Base-by-base conservation (phyloP, 129 eudicot species). In the Chrysanthemum makinoi region DNA sequence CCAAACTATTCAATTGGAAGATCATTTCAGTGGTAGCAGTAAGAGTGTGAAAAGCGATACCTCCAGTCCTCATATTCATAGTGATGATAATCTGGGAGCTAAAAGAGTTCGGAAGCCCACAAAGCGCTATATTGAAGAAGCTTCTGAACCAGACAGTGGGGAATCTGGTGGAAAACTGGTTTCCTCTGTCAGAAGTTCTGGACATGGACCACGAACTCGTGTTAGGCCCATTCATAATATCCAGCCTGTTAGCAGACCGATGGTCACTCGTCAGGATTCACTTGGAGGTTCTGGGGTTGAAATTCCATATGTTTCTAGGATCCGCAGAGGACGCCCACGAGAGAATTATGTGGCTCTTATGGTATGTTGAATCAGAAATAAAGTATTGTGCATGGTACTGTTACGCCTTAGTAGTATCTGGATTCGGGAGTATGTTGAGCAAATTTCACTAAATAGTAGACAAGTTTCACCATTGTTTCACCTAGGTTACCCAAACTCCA, bases 41-140 rank as follows among this genome's bases (percentile, higher is more conserved):
- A 65, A 74, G 75, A 74, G 70, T 57, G 68, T 52, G 58, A 72
- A 69, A 75, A 75, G 62, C 73, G 67, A 80, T 71, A 58, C 70
- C 46, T 16, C 54, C 66, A 84, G 79, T 33, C 69, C 70, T 77
- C 73, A 64, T 75, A 58, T 65, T 67, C 82, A 26, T 48, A 69
- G 69, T 83, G 82, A 87, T 75, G 68, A 60, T 68, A 73, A 53
- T 15, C 44, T 82, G 69, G 91, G 84, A 55, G 79, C 82, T 77
- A 95, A 95, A 84, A 88, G 99, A 81, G 86, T 86, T 66, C 79
- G 99, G 79, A 95, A 95, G 82, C 99, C 99, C 46, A 95, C 99
- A 55, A 90, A 68, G 67, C 86, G 99, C 68, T 95, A 90, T 56
- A 90, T 95, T 78, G 97, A 95, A 75, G 96, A 91, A 86, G 84